Base-by-base conservation (phyloP, 1,139 yeast species). In the Spencermartinsiella ligniputridi region DNA sequence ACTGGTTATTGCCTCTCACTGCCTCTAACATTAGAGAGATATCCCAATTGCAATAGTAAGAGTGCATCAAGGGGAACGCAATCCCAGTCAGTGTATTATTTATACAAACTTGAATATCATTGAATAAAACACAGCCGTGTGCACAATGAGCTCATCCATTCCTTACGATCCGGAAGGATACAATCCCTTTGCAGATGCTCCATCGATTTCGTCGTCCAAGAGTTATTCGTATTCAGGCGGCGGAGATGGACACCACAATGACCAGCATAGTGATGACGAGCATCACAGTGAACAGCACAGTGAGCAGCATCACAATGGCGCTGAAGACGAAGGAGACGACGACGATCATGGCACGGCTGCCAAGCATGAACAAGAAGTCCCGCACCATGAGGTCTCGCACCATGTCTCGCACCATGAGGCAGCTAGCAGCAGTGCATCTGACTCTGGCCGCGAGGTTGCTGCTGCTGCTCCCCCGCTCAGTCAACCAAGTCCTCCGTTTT, bases 121-220 rank as follows among this genome's bases (percentile, higher is more conserved):
- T n/a, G n/a, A n/a, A n/a, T n/a, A n/a, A n/a, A n/a, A n/a, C n/a
- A n/a, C n/a, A n/a, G n/a, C n/a, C n/a, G n/a, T n/a, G n/a, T n/a
- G n/a, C n/a, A 22, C 25, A 18, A 58, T 59, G 63, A 48, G 61
- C 12, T 56, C 62, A 13, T 47, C 63, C 20, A 48, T 55, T 39
- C 62, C 61, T 2, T 57, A 59, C 41, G 59, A 56, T 35, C 60
- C 62, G 16, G 61, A 56, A 30, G 58, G 51, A 17, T 52, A 50
- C 25, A 58, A 58, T 36, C 62, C 62, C 34, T 58, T 58, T 52
- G 62, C 61, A 8, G 32, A 27, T 15, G n/a, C 15, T n/a, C 32
- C 32, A 11, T 49, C 46, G 17, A 53, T 52, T 11, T 32, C 48
- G 34, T 46, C 49, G 19, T 44, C 47, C 34, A 33, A 33, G 36